Evolutionary conservation across 2,329 filamentous ascomycete genomes (phyloP), one percentile per base, ranked within the genome.

Genomic region (Colletotrichum australisinense): DNA sequence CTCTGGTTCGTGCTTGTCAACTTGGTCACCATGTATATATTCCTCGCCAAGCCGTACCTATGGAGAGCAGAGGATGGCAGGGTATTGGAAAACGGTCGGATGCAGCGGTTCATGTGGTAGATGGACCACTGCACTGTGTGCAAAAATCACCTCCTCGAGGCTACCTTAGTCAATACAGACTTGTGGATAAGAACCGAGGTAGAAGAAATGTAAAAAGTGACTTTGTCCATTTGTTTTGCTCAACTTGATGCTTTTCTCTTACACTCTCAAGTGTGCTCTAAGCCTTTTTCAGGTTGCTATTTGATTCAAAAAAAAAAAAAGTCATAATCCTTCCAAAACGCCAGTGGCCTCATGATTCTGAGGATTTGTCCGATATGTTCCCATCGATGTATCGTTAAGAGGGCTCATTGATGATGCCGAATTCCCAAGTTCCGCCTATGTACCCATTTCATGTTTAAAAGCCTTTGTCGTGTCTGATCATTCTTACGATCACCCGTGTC

Each of bases 71-170:
- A 86, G 65, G 85, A 88, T 30, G 90, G 89, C 9, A 82, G 78
- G 6, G 58, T 89, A 3, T 84, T 90, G 38, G 89, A 92, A 58
- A 84, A 79, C 0, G 91, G 90, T 4, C 85, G 84, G 22, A 81
- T 90, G 73, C 94, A 97, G 85, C 88, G 94, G 66, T 97, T 97
- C 80, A 94, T 97, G 91, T 97, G 93, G 93, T 95, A 83, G 79
- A 65, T 2, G 12, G 5, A 35, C 26, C 19, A 42, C n/a, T 11
- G 12, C 11, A 6, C 19, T 5, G 12, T 30, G 5, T 22, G 24
- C 2, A 26, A 11, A 22, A 2, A 22, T 32, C 30, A 11, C 30
- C 8, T 9, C 30, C 30, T 32, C 9, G 8, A 11, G 30, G 30
- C 30, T 32, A n/a, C n/a, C n/a, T n/a, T n/a, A 9, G 30, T 9